Percentiles rank a stretch among this genome's conserved stretches.
Conservation (phyloP, 306 rosid genomes). For the Quercus agrifolia region DNA sequence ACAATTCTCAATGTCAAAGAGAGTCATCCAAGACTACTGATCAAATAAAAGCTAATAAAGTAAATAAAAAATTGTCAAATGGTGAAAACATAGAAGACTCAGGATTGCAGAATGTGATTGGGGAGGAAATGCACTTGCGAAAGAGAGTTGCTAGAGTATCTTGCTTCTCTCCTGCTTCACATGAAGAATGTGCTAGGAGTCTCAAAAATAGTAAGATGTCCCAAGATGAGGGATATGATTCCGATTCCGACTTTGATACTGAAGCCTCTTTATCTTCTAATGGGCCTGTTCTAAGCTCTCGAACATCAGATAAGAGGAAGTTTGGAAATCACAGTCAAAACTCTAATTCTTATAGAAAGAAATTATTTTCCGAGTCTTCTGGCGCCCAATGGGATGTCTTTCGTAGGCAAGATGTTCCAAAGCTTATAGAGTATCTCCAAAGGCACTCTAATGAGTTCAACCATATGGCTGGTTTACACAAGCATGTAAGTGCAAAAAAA, state of each 20-base stretch:
- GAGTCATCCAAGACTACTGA: conserved; percentile 40
- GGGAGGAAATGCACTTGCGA: conserved; percentile 51
- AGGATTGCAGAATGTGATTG: conserved; percentile 22
- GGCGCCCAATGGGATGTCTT: conserved; percentile 89
- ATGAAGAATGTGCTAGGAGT: conserved; percentile 25
- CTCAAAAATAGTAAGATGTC: conserved; percentile 31
- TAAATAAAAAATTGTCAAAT: conserved; percentile 31
- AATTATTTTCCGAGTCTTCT: conserved; percentile 24
- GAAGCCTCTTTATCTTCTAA: conserved; percentile 25
- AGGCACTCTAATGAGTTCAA: conserved; percentile 55
- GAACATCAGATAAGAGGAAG: conserved; percentile 18
- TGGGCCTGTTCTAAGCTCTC: conserved; percentile 21
- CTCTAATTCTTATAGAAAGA: conserved; percentile 25
- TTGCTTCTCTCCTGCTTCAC: conserved; percentile 40
- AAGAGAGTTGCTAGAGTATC: conserved; percentile 62
- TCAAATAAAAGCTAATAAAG: conserved; percentile 29
- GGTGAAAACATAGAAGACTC: conserved; percentile 35
- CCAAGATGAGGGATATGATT: conserved; percentile 35
- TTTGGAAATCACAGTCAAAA: conserved; percentile 25
- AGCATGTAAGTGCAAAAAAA: conserved; percentile 50
- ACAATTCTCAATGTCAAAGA: conserved; percentile 46
- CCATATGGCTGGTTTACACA: conserved; percentile 30
- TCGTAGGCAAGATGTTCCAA: conserved; percentile 89
- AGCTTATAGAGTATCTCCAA: conserved; percentile 75
- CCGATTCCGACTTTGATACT: conserved; percentile 36